A percentile compares a stretch with the other conserved stretches of the same genome.
phyloP scores from a whole-genome alignment of 148 eudicot species.

The Dianthus caryophyllus region DNA sequence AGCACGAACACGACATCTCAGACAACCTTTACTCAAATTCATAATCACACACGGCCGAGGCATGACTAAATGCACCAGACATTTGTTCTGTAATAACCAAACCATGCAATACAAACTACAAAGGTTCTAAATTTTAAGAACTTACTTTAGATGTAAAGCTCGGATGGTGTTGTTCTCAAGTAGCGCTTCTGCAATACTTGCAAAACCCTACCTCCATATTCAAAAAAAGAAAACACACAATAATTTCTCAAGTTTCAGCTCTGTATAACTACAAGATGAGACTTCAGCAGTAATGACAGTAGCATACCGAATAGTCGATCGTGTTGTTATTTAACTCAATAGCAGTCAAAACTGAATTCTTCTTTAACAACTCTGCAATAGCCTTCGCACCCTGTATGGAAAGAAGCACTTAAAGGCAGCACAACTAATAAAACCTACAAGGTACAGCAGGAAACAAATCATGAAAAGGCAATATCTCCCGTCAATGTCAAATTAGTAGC shows the following conservation, averaged over 20 bases:
- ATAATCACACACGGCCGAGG: no score
- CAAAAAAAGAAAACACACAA: conserved; percentile 33
- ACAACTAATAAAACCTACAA: background rate
- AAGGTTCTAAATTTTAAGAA: conserved; percentile 20
- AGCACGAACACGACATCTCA: no score
- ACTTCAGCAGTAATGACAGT: conserved; percentile 19
- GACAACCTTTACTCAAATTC: no score
- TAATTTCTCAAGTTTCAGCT: conserved; percentile 29
- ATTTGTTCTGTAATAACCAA: no score
- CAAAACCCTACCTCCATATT: conserved; percentile 93
- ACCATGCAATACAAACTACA: no score
- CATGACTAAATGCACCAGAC: no score
- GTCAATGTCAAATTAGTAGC: background rate
- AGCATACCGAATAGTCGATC: conserved; percentile 93
- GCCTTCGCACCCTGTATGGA: conserved; percentile 87
- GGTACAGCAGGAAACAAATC: background rate
- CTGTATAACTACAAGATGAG: conserved; percentile 17
- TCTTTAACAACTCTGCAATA: conserved; percentile 82
- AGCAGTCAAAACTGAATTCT: conserved; percentile 58
- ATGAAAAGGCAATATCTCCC: background rate
- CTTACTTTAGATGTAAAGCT: conserved; percentile 72
- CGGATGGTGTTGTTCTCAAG: conserved; percentile 66
- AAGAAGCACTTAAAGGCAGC: conserved; percentile 9
- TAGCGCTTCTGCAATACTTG: conserved; percentile 91
- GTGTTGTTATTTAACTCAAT: conserved; percentile 85